A percentile compares a stretch with the other conserved stretches of the same genome.
Conservation (phyloP, 371 early-diverging fungal genomes). For the Batkoa obscura region DNA sequence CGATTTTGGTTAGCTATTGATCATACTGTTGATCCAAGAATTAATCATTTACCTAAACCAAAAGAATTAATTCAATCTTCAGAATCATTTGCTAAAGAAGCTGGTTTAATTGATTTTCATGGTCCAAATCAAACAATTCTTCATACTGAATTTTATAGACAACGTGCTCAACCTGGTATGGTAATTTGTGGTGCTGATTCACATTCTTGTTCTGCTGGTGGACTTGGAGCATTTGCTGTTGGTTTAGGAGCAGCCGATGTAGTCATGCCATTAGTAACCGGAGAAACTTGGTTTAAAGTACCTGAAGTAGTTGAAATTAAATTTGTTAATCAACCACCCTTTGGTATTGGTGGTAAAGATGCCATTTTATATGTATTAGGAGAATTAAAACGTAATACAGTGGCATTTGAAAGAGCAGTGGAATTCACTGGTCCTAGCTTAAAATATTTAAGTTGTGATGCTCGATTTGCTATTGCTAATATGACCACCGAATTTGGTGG, state of each 20-base stretch:
- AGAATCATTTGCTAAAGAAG: slow-evolving; percentile 46
- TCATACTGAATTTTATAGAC: slow-evolving; percentile 62
- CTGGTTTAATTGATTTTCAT: slow-evolving; percentile 42
- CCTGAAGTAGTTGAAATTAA: slow-evolving; percentile 54
- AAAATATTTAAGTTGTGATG: slow-evolving; percentile 52
- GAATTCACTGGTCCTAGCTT: slow-evolving; percentile 57
- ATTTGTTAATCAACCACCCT: slow-evolving; percentile 41
- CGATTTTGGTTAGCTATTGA: slow-evolving; percentile 68
- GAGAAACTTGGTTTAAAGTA: slow-evolving; percentile 64
- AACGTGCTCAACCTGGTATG: slow-evolving; percentile 62
- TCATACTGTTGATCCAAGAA: slow-evolving; percentile 56
- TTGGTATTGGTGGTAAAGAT: slow-evolving; percentile 65
- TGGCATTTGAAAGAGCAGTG: slow-evolving; percentile 58
- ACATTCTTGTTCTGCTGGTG: slow-evolving; percentile 61
- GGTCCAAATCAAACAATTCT: slow-evolving; percentile 57
- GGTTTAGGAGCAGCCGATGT: slow-evolving; percentile 66
- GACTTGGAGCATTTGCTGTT: slow-evolving; percentile 52
- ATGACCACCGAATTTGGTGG: slow-evolving; percentile 72
- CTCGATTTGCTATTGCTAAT: slow-evolving; percentile 57
- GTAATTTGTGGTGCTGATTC: slow-evolving; percentile 64
- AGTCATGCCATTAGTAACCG: slow-evolving; percentile 59
- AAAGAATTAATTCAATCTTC: slow-evolving; percentile 38
- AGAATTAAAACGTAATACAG: slow-evolving; percentile 57
- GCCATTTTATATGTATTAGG: slow-evolving; percentile 53
- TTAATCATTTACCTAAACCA: slow-evolving; percentile 46